Base-by-base conservation (phyloP, 306 rosid genomes). In the Casuarina cunninghamiana region DNA sequence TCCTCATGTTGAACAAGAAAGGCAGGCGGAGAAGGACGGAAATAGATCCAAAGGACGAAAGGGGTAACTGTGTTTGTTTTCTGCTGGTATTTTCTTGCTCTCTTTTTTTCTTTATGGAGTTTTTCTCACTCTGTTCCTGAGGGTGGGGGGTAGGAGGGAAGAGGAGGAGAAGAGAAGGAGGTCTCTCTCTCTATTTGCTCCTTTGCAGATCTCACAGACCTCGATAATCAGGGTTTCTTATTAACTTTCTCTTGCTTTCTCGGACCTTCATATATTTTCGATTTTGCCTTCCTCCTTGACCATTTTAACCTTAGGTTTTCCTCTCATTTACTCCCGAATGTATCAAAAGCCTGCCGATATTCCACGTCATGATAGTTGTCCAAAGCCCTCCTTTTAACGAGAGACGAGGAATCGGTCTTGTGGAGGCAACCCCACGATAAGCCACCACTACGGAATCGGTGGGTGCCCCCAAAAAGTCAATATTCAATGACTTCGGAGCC, bases 201-300 rank as follows among this genome's bases (percentile, higher is more conserved):
- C 51, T 60, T 83, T 12, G 86, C 94, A 91, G 91, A 93, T 93
- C 94, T 90, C 85, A 86, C 90, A 84, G 73, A 79, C 77, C 90
- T 89, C 92, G 83, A 89, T 85, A 86, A 84, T 86, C 90, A 82
- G 90, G 87, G 89, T 76, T 82, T 78, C 57, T 69, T 76, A 72
- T 77, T 77, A 53, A 69, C 76, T 75, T 69, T 83, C 80, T 41
- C 80, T 81, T 84, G 82, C 84, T 82, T 82, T 78, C 85, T 84
- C 76, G 85, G 69, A 82, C 84, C 89, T 84, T 86, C 86, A 80
- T 91, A 77, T 85, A 76, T 67, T 86, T 75, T 84, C 44, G 78
- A 75, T 80, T 75, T 49, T 74, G 12, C n/a, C 4, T 26, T 8
- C 17, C 15, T 0, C 0, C 6, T 3, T 12, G 6, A 89, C 97